Conservation (phyloP, 306 rosid species). For the Vicia sativa region DNA sequence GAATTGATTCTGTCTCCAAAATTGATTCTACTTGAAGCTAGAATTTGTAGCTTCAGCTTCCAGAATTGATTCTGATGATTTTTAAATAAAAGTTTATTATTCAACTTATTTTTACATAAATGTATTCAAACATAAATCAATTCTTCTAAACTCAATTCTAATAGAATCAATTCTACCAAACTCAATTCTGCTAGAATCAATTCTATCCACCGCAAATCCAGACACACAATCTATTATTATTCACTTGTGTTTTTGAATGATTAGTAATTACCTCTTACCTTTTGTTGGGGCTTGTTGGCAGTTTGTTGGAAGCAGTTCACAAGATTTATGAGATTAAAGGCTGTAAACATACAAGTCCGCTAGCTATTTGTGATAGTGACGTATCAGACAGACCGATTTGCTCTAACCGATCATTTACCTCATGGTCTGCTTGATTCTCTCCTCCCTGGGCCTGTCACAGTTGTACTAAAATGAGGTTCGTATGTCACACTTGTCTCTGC, state of each 20-base stretch:
- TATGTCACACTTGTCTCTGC: neutral
- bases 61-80: too few species aligned
- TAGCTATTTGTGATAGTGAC: constrained; percentile 84
- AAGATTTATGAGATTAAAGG: constrained; percentile 85
- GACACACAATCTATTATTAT: neutral
- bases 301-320: constrained; percentile 72
- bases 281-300: constrained; percentile 48
- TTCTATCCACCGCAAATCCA: too few species aligned
- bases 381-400: too few species aligned
- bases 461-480: constrained; percentile 78
- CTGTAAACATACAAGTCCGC: constrained; percentile 73
- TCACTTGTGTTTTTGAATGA: neutral
- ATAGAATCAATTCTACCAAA: too few species aligned
- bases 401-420: constrained; percentile 71
- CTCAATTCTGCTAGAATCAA: too few species aligned
- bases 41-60: too few species aligned
- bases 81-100: too few species aligned
- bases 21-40: too few species aligned
- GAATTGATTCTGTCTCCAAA: too few species aligned
- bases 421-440: constrained; percentile 73
- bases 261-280: constrained; percentile 5
- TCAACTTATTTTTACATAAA: too few species aligned
- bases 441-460: constrained; percentile 95
- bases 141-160: too few species aligned
- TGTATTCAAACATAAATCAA: too few species aligned